A percentile compares a stretch with the other conserved stretches of the same genome.
Evolutionary conservation across 2,329 filamentous ascomycete genomes (phyloP).

Genomic region (Neoascochyta sp.): DNA sequence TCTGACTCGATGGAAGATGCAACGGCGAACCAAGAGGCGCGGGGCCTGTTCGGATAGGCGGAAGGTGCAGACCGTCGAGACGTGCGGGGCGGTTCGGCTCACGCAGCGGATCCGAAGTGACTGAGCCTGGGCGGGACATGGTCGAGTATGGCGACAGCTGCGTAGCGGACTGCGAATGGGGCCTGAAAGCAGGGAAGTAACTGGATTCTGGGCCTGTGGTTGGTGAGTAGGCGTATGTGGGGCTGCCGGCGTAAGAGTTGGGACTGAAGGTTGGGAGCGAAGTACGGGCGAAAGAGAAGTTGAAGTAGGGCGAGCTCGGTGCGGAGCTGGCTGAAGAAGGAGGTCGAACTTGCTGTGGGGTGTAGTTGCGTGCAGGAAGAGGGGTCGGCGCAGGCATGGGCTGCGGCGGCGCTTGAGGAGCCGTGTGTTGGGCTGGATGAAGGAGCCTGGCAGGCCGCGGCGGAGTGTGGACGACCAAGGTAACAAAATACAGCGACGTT

Average conservation of each 20-base stretch:
- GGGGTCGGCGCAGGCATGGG: constrained; percentile 27
- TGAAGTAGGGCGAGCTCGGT: constrained; percentile 36
- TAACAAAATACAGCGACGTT: constrained; percentile 46
- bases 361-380: constrained; percentile 22
- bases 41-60: constrained; percentile 35
- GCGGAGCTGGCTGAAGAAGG: constrained; percentile 33
- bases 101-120: constrained; percentile 27
- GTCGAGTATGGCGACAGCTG: constrained; percentile 31
- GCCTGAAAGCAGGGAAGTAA: constrained; percentile 32
- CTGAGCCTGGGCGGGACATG: constrained; percentile 22
- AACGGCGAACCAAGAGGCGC: constrained; percentile 32
- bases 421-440: constrained; percentile 34
- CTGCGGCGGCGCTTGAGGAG: constrained; percentile 32
- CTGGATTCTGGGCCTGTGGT: constrained; percentile 30
- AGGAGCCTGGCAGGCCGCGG: constrained; percentile 22
- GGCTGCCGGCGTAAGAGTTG: constrained; percentile 33
- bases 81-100: constrained; percentile 22
- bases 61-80: constrained; percentile 35
- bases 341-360: constrained; percentile 24
- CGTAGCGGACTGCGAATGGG: constrained; percentile 21
- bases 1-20: constrained; percentile 20
- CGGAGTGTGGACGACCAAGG: constrained; percentile 37
- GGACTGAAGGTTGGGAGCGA: constrained; percentile 35
- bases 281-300: constrained; percentile 32
- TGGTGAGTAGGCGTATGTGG: constrained; percentile 36